Evolutionary conservation across 192 early-diverging fungal species (phyloP).

Genomic region (Chytriomyces hyalinus): DNA sequence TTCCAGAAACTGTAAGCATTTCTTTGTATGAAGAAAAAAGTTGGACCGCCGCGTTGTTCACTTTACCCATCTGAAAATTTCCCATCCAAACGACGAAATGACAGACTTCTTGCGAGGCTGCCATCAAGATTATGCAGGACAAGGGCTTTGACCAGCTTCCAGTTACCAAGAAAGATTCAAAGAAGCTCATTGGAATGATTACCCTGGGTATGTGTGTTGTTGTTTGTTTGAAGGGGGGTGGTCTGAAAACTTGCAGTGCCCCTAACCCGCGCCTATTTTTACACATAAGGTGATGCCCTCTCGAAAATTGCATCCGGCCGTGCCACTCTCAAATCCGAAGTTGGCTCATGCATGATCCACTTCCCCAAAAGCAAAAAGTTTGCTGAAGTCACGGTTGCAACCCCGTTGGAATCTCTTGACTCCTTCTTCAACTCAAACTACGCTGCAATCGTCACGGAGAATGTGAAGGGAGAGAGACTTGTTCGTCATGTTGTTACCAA

Average conservation of each 20-base stretch:
- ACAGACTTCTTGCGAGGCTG: conserved; percentile 72
- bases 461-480: conserved; percentile 57
- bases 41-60: neutral
- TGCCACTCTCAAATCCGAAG: conserved; percentile 60
- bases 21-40: neutral
- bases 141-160: conserved; percentile 96
- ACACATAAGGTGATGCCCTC: conserved; percentile 70
- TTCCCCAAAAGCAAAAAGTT: conserved; percentile 84
- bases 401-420: conserved; percentile 80
- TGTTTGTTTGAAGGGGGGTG: neutral
- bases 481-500: conserved; percentile 91
- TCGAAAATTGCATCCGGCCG: conserved; percentile 78
- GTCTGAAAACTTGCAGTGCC: neutral
- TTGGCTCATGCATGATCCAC: conserved; percentile 68
- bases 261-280: neutral
- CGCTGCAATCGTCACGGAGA: conserved; percentile 88
- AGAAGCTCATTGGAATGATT: conserved; percentile 80
- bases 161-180: conserved; percentile 64
- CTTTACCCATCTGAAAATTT: neutral
- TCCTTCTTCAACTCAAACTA: conserved; percentile 93
- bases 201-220: conserved; percentile 65
- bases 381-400: conserved; percentile 85
- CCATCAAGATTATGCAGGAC: conserved; percentile 85
- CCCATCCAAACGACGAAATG: neutral
- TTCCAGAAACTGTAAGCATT: conserved; percentile 64